Evolutionary conservation across 345 rosid species (phyloP).

Genomic region (Brassica carinata): DNA sequence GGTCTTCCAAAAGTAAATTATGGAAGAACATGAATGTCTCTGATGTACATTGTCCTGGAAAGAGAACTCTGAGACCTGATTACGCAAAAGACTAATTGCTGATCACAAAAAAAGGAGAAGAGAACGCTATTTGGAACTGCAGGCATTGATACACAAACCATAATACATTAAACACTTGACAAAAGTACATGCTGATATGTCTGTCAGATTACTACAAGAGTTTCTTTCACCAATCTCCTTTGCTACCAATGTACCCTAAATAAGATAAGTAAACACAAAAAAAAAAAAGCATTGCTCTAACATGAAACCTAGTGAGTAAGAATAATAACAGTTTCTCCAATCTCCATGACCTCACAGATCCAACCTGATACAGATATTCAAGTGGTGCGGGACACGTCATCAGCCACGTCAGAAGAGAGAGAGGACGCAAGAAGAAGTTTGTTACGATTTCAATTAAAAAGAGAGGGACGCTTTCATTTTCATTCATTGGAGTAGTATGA

Average conservation of each 20-base stretch:
- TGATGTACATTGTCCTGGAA: neutral
- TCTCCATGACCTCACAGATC: conserved; percentile 8
- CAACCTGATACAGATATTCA: neutral
- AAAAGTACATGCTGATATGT: conserved; percentile 37
- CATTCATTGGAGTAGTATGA: no score
- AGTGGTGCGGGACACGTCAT: no score
- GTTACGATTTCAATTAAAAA: no score
- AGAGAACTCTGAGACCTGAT: conserved; percentile 6
- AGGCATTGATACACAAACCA: conserved; percentile 34
- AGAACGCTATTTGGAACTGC: neutral
- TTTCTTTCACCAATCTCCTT: conserved; percentile 27
- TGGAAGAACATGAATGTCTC: neutral
- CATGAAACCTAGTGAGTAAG: conserved; percentile 34
- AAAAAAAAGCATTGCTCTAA: conserved; percentile 18
- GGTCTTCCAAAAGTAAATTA: conserved; percentile 32
- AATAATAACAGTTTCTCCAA: conserved; percentile 38
- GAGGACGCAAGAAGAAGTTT: no score
- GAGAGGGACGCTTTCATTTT: no score
- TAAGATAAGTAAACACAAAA: neutral
- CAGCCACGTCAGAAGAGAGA: no score
- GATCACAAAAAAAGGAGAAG: no score
- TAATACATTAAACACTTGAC: conserved; percentile 42
- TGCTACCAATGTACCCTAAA: conserved; percentile 36
- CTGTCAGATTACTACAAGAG: conserved; percentile 28
- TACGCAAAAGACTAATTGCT: neutral